Conservation (phyloP, 2,329 filamentous ascomycete species). For the Colletotrichum sp. region DNA sequence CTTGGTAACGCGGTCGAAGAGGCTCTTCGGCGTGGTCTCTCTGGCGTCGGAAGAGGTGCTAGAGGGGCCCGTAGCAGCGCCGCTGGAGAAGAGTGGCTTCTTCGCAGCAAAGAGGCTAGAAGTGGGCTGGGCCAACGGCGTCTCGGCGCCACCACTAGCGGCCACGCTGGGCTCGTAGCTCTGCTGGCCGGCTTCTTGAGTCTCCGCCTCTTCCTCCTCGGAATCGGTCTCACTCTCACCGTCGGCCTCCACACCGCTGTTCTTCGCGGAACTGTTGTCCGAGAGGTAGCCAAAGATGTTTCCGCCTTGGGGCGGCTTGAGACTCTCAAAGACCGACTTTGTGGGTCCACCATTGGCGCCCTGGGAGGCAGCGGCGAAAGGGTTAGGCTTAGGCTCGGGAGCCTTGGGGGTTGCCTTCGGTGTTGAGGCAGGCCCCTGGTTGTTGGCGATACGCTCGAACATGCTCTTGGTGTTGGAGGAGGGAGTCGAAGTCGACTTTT, state of each 20-base stretch:
- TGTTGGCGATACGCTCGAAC: conserved; percentile 64
- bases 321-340: conserved; percentile 47
- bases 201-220: conserved; percentile 43
- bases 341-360: conserved; percentile 41
- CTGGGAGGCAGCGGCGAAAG: conserved; percentile 37
- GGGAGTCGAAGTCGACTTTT: conserved; percentile 48
- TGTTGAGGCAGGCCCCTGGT: conserved; percentile 37
- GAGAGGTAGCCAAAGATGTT: conserved; percentile 69
- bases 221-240: conserved; percentile 51
- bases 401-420: conserved; percentile 35
- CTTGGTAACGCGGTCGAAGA: conserved; percentile 62
- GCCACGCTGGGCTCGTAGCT: conserved; percentile 49
- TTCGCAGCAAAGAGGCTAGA: conserved; percentile 33
- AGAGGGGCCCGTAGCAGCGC: conserved; percentile 29
- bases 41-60: conserved; percentile 46
- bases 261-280: conserved; percentile 59
- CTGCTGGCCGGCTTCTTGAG: conserved; percentile 46
- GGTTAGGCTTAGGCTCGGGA: conserved; percentile 33
- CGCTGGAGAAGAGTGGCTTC: conserved; percentile 27
- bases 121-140: conserved; percentile 41
- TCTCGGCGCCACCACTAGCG: conserved; percentile 45
- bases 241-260: conserved; percentile 55
- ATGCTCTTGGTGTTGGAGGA: conserved; percentile 62
- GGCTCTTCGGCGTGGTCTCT: conserved; percentile 52
- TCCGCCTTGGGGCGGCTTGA: conserved; percentile 36